phyloP scores from a whole-genome alignment of 495 filamentous ascomycete genomes.

The Durotheca rogersii region DNA sequence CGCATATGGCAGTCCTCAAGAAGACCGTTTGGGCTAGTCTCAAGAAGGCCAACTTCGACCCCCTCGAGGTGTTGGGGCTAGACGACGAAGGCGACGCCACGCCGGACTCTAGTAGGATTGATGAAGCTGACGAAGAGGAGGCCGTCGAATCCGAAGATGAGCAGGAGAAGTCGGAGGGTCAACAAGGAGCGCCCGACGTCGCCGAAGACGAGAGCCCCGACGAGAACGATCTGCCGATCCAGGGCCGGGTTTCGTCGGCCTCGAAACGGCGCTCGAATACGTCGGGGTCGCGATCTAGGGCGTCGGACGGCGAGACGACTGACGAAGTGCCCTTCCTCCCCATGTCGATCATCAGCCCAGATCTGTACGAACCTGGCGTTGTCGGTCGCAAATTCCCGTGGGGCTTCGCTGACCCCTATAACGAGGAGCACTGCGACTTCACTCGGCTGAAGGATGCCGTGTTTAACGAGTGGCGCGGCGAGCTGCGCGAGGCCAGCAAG shows the following conservation, averaged over 20 bases:
- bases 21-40: conserved; percentile 86
- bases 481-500: conserved; percentile 87
- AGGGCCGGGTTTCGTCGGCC: conserved; percentile 30
- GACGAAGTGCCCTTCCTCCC: conserved; percentile 66
- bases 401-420: conserved; percentile 93
- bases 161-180: conserved; percentile 12
- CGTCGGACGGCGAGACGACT: conserved; percentile 35
- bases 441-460: conserved; percentile 85
- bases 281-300: conserved; percentile 49
- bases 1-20: conserved; percentile 92
- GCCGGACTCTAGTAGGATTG: conserved; percentile 55
- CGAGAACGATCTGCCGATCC: conserved; percentile 38
- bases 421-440: conserved; percentile 92
- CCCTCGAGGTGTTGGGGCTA: conserved; percentile 79
- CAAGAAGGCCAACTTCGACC: conserved; percentile 82
- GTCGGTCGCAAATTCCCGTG: conserved; percentile 88
- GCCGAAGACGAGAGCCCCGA: conserved; percentile 35
- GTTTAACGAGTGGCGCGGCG: conserved; percentile 88
- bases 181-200: conserved; percentile 27
- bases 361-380: conserved; percentile 76
- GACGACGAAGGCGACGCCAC: conserved; percentile 68
- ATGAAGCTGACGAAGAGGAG: conserved; percentile 58
- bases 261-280: conserved; percentile 51
- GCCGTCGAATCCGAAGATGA: conserved; percentile 26
- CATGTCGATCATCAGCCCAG: conserved; percentile 90